These are phyloP conservation scores for Udeniomyces megalosporus DNA, from an alignment of 768 basidiomycete genomes.

Conservation along the genomic window DNA sequence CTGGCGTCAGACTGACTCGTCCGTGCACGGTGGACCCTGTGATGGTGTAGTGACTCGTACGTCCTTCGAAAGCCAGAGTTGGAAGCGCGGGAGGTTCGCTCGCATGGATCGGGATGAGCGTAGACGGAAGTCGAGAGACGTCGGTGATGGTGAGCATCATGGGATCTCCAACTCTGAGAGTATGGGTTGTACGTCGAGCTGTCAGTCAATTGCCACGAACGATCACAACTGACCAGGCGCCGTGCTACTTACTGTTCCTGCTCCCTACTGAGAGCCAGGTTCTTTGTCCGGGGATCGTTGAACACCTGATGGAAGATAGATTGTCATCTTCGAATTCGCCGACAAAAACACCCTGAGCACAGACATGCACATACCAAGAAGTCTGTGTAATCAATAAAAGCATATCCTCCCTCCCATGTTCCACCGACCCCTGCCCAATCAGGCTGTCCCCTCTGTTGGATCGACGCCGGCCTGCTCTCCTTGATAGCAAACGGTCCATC, in stretches of 20 bases:
- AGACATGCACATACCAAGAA: too few relatives aligned
- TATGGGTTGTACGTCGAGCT: too few relatives aligned
- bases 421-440: constrained; percentile 28
- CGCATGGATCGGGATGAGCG: constrained; percentile 10
- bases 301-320: background rate
- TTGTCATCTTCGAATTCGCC: too few relatives aligned
- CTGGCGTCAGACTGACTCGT: constrained; percentile 22
- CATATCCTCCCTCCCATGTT: constrained; percentile 26
- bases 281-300: constrained; percentile 21
- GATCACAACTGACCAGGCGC: too few relatives aligned
- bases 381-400: constrained; percentile 25
- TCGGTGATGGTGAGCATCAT: background rate
- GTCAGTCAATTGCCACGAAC: too few relatives aligned
- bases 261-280: constrained; percentile 24
- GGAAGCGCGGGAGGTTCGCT: constrained; percentile 10
- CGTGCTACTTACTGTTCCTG: too few relatives aligned
- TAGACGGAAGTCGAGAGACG: background rate
- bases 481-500: constrained; percentile 17
- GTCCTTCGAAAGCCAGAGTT: constrained; percentile 12
- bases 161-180: constrained; percentile 23
- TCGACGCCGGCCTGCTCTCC: constrained; percentile 21
- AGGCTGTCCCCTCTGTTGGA: constrained; percentile 18
- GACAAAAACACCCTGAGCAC: too few relatives aligned
- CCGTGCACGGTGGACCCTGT: constrained; percentile 15
- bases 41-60: constrained; percentile 1